Percentiles rank a stretch among this genome's conserved stretches.
Conservation (phyloP, 768 basidiomycete genomes). For the Collybia sordida region DNA sequence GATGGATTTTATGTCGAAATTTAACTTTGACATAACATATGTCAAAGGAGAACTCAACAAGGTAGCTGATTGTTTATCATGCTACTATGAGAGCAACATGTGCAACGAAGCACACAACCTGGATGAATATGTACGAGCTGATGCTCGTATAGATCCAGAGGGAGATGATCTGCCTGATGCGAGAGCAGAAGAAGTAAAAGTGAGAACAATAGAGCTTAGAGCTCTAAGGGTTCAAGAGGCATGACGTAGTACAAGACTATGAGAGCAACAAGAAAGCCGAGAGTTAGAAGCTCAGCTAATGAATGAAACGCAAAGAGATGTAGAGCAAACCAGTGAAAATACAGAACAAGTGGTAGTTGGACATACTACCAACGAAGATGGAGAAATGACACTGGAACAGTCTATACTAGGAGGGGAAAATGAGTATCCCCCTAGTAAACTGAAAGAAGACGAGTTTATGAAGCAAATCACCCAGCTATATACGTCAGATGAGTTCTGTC, state of each 20-base stretch:
- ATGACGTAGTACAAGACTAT: constrained; percentile 6
- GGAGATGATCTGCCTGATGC: constrained; percentile 16
- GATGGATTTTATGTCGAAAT: constrained; percentile 26
- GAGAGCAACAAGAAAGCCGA: constrained; percentile 5
- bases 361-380: too few relatives aligned
- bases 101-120: constrained; percentile 7
- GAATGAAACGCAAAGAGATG: background rate
- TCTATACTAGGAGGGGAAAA: too few relatives aligned
- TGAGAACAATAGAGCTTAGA: constrained; percentile 4
- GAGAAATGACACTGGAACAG: too few relatives aligned
- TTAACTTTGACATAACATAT: constrained; percentile 25
- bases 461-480: background rate
- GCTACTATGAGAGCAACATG: constrained; percentile 26
- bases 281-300: constrained; percentile 10
- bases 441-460: background rate
- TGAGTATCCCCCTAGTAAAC: too few relatives aligned
- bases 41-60: constrained; percentile 23
- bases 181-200: constrained; percentile 11
- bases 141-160: constrained; percentile 15
- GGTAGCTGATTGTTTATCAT: constrained; percentile 28
- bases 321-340: background rate
- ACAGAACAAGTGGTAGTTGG: constrained; percentile 10
- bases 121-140: constrained; percentile 19
- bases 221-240: constrained; percentile 5
- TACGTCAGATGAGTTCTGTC: background rate